phyloP scores from a whole-genome alignment of 495 filamentous ascomycete species.

The Amphirosellinia nigrospora region DNA sequence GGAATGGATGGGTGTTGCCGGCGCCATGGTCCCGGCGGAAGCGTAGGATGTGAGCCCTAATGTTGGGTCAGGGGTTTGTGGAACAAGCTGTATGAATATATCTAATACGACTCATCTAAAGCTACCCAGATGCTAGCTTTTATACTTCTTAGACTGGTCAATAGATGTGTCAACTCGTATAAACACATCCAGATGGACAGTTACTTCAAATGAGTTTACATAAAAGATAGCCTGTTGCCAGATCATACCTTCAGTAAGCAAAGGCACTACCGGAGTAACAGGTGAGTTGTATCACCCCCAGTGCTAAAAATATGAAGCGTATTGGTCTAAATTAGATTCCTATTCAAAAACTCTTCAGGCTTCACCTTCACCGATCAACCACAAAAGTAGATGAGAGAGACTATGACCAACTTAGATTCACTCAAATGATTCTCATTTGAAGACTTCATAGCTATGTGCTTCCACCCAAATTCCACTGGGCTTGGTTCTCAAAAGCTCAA shows the following conservation, averaged over 20 bases:
- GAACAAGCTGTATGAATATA: background rate
- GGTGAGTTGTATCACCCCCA: background rate
- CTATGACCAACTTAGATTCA: background rate
- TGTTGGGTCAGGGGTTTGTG: background rate
- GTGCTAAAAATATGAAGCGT: background rate
- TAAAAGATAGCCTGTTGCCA: background rate
- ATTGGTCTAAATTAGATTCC: background rate
- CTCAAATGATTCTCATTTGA: background rate
- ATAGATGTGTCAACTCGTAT: background rate
- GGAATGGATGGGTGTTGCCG: constrained; percentile 32
- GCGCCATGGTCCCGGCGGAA: background rate
- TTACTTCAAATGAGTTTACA: background rate
- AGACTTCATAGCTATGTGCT: background rate
- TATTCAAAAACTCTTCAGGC: background rate
- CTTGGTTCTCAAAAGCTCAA: background rate
- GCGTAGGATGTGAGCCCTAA: background rate
- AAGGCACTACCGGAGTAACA: background rate
- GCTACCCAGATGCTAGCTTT: background rate
- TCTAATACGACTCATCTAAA: background rate
- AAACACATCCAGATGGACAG: background rate
- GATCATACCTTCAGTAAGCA: background rate
- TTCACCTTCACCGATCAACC: background rate
- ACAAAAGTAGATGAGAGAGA: background rate
- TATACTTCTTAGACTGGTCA: background rate
- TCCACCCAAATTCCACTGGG: background rate